Conservation (phyloP, 2,329 filamentous ascomycete species). For the Cladosporium colombiae region DNA sequence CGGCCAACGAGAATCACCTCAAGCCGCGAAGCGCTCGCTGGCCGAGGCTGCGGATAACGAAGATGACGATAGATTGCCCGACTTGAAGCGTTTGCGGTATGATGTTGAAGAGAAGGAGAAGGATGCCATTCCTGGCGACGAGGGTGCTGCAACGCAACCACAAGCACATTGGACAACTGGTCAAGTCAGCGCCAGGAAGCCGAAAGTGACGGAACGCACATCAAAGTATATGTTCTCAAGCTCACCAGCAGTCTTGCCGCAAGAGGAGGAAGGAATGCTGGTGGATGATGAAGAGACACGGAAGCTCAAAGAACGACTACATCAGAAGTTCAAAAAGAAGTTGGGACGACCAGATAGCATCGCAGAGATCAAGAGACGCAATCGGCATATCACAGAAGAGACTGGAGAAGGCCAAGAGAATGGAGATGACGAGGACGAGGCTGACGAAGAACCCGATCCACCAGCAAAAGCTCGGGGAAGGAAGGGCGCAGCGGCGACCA, state of each 20-base stretch:
- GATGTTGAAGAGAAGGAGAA: conserved; percentile 13
- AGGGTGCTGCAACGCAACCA: background rate
- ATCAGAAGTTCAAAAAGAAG: conserved; percentile 85
- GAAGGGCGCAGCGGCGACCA: conserved; percentile 61
- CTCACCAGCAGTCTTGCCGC: conserved; percentile 36
- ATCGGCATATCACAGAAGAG: conserved; percentile 57
- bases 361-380: conserved; percentile 63
- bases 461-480: conserved; percentile 49
- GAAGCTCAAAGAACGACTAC: conserved; percentile 69
- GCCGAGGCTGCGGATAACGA: conserved; percentile 11
- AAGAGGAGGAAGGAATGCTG: conserved; percentile 43
- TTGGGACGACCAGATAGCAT: conserved; percentile 84
- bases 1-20: conserved; percentile 34
- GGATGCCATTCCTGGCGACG: background rate
- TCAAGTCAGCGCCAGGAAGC: conserved; percentile 34
- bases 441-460: conserved; percentile 54
- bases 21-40: conserved; percentile 12
- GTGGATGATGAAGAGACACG: conserved; percentile 53
- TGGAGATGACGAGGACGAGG: conserved; percentile 61
- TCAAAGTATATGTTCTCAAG: conserved; percentile 62
- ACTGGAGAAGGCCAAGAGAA: conserved; percentile 52
- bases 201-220: conserved; percentile 51
- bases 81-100: conserved; percentile 24
- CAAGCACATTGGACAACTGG: background rate
- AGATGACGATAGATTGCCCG: conserved; percentile 25